These are phyloP conservation scores for Salix purpurea DNA, from an alignment of 345 rosid species.

Conservation along the genomic window DNA sequence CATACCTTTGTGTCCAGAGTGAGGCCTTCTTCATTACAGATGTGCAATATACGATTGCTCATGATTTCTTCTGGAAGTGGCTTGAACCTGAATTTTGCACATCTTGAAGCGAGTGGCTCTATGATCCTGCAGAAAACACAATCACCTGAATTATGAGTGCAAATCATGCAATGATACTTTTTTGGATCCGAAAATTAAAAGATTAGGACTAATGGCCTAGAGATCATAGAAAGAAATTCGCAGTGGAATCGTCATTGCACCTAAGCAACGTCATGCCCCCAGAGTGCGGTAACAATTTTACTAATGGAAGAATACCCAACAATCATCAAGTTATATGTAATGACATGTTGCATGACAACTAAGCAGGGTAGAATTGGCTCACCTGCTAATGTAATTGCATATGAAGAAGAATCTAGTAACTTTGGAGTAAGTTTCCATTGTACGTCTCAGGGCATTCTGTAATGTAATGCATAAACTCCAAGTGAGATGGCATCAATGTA, in stretches of 20 bases:
- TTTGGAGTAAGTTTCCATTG: constrained; percentile 95
- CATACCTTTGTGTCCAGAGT: constrained; percentile 66
- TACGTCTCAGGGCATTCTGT: constrained; percentile 90
- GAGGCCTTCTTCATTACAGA: constrained; percentile 85
- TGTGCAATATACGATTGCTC: constrained; percentile 71
- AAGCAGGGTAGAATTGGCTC: constrained; percentile 12
- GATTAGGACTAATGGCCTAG: background rate
- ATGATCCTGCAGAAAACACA: constrained; percentile 51
- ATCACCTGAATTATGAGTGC: background rate
- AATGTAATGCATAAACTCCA: background rate
- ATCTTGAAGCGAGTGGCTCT: constrained; percentile 98
- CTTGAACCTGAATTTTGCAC: constrained; percentile 98
- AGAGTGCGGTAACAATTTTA: background rate
- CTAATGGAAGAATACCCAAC: background rate
- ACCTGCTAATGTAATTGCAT: constrained; percentile 98
- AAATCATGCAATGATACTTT: background rate
- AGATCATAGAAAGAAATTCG: background rate
- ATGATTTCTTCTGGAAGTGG: constrained; percentile 92
- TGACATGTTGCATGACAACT: background rate
- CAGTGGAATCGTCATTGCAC: background rate
- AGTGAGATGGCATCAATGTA: background rate
- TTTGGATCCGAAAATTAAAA: background rate
- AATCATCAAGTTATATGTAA: background rate
- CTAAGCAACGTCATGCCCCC: background rate
- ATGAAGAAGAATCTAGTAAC: constrained; percentile 93